Evolutionary conservation across 2,329 filamentous ascomycete species (phyloP).

Genomic region (Periconia macrospinosa): DNA sequence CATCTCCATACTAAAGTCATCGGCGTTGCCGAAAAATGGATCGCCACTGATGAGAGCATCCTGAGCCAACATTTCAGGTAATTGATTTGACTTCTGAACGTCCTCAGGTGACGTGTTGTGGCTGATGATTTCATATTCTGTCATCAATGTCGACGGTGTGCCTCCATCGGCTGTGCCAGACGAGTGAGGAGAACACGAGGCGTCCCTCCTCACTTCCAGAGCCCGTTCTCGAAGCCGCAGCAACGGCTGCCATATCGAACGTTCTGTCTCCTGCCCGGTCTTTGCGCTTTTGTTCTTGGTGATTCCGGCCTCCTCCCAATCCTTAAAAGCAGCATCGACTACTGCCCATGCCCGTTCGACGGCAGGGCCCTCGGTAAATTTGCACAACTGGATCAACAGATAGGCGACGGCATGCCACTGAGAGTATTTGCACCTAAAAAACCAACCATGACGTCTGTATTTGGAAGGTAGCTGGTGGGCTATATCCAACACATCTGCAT

Average conservation of each 20-base stretch:
- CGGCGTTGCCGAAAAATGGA: conserved; percentile 1
- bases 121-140: neutral
- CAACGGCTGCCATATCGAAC: conserved; percentile 4
- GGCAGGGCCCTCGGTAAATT: conserved; percentile 50
- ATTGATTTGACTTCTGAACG: neutral
- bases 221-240: conserved; percentile 3
- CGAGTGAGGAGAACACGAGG: neutral
- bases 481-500: conserved; percentile 11
- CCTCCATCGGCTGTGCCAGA: neutral
- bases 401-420: conserved; percentile 64
- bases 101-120: neutral
- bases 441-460: conserved; percentile 57
- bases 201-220: conserved; percentile 1
- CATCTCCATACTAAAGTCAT: conserved; percentile 6
- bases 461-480: conserved; percentile 10
- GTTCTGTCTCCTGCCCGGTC: neutral
- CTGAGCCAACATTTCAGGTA: neutral
- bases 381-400: conserved; percentile 55
- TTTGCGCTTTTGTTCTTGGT: neutral
- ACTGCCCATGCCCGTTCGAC: conserved; percentile 54
- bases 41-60: conserved; percentile 5
- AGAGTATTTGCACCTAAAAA: conserved; percentile 59
- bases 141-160: conserved; percentile 1
- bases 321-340: conserved; percentile 36
- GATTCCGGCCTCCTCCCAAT: neutral